Percentiles rank a stretch among this genome's conserved stretches.
Conservation (phyloP, 306 rosid genomes). For the Inga laurina region DNA sequence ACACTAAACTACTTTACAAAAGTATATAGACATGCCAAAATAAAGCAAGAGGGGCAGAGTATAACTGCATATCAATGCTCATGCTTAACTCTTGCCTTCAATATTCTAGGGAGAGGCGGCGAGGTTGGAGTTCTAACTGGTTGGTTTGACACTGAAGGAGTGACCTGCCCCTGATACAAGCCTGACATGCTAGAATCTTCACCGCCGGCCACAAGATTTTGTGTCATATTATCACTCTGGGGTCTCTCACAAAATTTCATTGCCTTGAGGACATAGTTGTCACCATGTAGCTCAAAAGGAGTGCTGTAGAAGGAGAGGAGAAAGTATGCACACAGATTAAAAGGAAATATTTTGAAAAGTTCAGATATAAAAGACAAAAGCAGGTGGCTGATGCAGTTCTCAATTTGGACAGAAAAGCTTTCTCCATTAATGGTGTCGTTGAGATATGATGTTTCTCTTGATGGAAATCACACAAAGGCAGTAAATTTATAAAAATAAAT, state of each 20-base stretch:
- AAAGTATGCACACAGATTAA: conserved; percentile 1
- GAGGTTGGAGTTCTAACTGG: conserved; percentile 72
- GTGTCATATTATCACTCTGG: conserved; percentile 47
- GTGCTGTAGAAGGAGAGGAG: conserved; percentile 55
- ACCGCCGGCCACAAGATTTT: conserved; percentile 61
- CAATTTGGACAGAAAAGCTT: conserved; percentile 9
- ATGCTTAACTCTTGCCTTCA: conserved; percentile 90
- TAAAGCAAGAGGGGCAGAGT: conserved; percentile 30
- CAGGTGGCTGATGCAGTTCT: conserved; percentile 21
- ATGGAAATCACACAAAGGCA: background rate
- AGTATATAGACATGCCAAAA: conserved; percentile 57
- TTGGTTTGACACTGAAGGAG: conserved; percentile 50
- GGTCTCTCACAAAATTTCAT: conserved; percentile 80
- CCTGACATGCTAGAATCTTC: conserved; percentile 79
- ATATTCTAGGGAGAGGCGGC: conserved; percentile 91
- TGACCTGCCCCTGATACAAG: conserved; percentile 57
- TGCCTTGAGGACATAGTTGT: conserved; percentile 86
- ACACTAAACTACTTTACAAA: conserved; percentile 56
- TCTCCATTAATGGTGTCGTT: background rate
- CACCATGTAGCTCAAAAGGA: conserved; percentile 99
- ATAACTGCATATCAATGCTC: conserved; percentile 53
- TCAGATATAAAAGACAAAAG: background rate
- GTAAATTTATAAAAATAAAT: background rate
- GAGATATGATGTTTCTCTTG: background rate
- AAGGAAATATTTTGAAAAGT: conserved; percentile 4